These are phyloP conservation scores for Rossbeevera mucosa DNA, from an alignment of 768 basidiomycete genomes.

Conservation along the genomic window DNA sequence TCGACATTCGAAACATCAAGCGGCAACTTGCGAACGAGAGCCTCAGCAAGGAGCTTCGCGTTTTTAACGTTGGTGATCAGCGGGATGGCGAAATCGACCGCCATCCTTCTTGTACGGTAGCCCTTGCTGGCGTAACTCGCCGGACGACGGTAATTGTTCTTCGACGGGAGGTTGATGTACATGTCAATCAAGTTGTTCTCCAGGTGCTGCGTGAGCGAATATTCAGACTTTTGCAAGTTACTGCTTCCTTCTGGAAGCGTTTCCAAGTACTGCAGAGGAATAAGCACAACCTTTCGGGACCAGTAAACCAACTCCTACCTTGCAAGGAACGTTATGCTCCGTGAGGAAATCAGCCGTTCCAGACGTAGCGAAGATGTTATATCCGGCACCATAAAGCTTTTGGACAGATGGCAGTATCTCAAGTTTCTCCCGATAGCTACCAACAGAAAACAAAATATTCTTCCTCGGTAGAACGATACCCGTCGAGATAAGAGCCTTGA, in stretches of 20 bases:
- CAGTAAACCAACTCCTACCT: constrained; percentile 43
- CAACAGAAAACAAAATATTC: constrained; percentile 95
- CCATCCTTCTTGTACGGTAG: constrained; percentile 95
- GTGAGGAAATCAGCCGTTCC: constrained; percentile 97
- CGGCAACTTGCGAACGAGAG: constrained; percentile 83
- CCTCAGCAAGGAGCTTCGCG: constrained; percentile 93
- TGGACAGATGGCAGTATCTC: constrained; percentile 94
- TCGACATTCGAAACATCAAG: constrained; percentile 88
- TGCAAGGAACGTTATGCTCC: constrained; percentile 95
- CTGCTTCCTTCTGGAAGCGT: constrained; percentile 71
- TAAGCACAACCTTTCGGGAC: not conserved
- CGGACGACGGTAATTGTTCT: constrained; percentile 94
- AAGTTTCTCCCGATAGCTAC: constrained; percentile 95
- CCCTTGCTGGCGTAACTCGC: constrained; percentile 97
- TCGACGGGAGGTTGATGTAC: constrained; percentile 99
- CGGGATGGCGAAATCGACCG: constrained; percentile 96
- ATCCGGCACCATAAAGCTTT: constrained; percentile 89
- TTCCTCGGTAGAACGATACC: constrained; percentile 94
- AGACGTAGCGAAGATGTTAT: constrained; percentile 93
- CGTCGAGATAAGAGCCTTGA: constrained; percentile 95
- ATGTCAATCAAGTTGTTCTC: constrained; percentile 97
- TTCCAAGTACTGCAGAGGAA: constrained; percentile 69
- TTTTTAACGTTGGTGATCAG: constrained; percentile 98
- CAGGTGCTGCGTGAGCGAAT: constrained; percentile 94
- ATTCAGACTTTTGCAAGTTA: constrained; percentile 90